Conservation (phyloP, 805 yeast genomes). For the Candida ficus region DNA sequence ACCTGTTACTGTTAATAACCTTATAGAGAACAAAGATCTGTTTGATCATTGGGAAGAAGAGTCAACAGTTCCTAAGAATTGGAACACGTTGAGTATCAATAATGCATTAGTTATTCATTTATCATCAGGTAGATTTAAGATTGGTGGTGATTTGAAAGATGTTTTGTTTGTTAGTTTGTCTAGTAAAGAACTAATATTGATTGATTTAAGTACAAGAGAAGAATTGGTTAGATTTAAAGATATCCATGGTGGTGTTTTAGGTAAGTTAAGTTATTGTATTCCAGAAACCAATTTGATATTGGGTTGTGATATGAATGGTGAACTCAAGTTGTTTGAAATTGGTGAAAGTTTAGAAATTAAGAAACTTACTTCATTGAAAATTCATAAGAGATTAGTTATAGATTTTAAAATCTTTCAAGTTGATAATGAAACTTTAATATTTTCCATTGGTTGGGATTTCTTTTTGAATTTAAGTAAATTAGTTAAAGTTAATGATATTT, state of each 20-base stretch:
- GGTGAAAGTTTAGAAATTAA: slow-evolving; percentile 5
- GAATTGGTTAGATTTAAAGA: slow-evolving; percentile 5
- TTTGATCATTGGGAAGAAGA: slow-evolving; percentile 2
- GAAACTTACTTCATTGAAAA: slow-evolving; percentile 20
- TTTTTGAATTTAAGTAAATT: slow-evolving; percentile 34
- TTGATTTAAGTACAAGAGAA: slow-evolving; percentile 13
- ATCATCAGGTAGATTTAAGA: slow-evolving; percentile 18
- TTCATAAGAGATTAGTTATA: slow-evolving; percentile 36
- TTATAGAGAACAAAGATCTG: slow-evolving; percentile 5
- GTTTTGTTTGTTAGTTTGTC: slow-evolving; percentile 15
- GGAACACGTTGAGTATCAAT: neutral
- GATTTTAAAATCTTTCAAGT: slow-evolving; percentile 24
- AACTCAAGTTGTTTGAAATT: slow-evolving; percentile 25
- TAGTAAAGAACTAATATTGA: slow-evolving; percentile 15
- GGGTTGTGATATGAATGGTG: slow-evolving; percentile 53
- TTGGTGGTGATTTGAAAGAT: slow-evolving; percentile 9
- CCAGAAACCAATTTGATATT: slow-evolving; percentile 25
- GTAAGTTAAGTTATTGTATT: slow-evolving; percentile 31
- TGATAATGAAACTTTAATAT: slow-evolving; percentile 31
- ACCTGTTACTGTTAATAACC: neutral
- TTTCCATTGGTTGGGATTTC: slow-evolving; percentile 60
- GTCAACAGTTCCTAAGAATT: neutral
- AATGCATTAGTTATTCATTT: slow-evolving; percentile 20
- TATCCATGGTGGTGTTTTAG: slow-evolving; percentile 22
- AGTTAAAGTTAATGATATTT: slow-evolving; percentile 10